Evolutionary conservation across 148 eudicot genomes (phyloP).

Genomic region (Rhododendron kiyosumense): DNA sequence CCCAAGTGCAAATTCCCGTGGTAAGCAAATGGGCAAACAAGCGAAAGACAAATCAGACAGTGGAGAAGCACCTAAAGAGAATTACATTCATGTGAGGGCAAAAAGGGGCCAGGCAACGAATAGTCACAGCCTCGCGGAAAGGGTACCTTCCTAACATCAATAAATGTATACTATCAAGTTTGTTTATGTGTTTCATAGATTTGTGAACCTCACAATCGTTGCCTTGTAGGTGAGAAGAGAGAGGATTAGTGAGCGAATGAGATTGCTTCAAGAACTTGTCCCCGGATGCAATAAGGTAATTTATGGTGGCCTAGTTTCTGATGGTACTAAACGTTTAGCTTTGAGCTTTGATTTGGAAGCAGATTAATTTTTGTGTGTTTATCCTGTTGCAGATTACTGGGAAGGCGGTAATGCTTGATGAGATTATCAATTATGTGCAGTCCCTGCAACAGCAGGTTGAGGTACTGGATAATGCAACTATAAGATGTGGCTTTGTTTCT

Average conservation of each 20-base stretch:
- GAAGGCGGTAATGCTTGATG: slow-evolving; percentile 96
- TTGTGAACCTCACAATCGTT: not conserved
- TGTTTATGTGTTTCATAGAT: not conserved
- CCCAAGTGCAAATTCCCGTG: slow-evolving; percentile 22
- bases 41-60: slow-evolving; percentile 45
- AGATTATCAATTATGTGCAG: slow-evolving; percentile 93
- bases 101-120: slow-evolving; percentile 96
- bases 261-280: slow-evolving; percentile 93
- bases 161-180: not conserved
- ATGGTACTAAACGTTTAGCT: not conserved
- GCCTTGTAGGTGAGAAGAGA: slow-evolving; percentile 80
- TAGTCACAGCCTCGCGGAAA: slow-evolving; percentile 96
- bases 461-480: slow-evolving; percentile 36
- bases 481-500: not conserved
- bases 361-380: not conserved
- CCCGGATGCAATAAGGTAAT: slow-evolving; percentile 95
- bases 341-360: not conserved
- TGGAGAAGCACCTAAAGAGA: slow-evolving; percentile 57
- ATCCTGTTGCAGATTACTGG: slow-evolving; percentile 63
- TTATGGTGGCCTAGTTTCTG: not conserved
- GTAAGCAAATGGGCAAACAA: slow-evolving; percentile 61
- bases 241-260: slow-evolving; percentile 93
- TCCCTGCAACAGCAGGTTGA: slow-evolving; percentile 96
- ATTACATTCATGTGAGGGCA: slow-evolving; percentile 91
- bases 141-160: slow-evolving; percentile 42